A percentile compares a stretch with the other conserved stretches of the same genome.
phyloP scores from a whole-genome alignment of 129 eudicot genomes.

The Centaurea solstitialis region DNA sequence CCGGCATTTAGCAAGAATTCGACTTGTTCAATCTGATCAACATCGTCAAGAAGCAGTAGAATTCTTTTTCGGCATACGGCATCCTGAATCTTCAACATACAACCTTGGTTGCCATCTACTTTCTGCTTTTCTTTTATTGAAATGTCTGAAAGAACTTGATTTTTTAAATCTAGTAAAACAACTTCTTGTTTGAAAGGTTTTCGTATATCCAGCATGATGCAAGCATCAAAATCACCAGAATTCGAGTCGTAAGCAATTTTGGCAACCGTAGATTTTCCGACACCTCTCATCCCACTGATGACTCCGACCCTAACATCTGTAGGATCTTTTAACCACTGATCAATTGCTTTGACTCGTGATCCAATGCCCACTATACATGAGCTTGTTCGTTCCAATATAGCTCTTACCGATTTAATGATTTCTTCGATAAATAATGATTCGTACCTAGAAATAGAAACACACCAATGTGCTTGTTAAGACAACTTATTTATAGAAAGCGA shows the following conservation, averaged over 20 bases:
- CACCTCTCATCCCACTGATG: conserved; percentile 38
- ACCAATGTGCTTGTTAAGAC: not conserved
- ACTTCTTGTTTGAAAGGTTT: conserved; percentile 21
- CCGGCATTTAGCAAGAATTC: conserved; percentile 1
- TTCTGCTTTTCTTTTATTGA: conserved; percentile 10
- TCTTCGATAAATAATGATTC: not conserved
- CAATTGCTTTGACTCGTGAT: conserved; percentile 28
- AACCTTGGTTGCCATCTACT: conserved; percentile 13
- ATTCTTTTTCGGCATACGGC: conserved; percentile 19
- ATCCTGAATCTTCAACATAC: conserved; percentile 23
- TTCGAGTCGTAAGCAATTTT: conserved; percentile 24
- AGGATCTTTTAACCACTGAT: conserved; percentile 24
- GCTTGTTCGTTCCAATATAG: conserved; percentile 17
- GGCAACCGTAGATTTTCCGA: conserved; percentile 37
- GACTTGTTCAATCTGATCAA: conserved; percentile 31
- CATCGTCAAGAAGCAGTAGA: conserved; percentile 35
- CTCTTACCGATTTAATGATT: not conserved
- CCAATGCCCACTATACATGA: conserved; percentile 25
- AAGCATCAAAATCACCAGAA: conserved; percentile 25
- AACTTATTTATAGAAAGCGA: not conserved
- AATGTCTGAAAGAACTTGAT: conserved; percentile 25
- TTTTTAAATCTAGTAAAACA: conserved; percentile 27
- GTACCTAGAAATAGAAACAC: not conserved
- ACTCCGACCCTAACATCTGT: conserved; percentile 15
- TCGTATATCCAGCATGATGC: conserved; percentile 28